A percentile compares a stretch with the other conserved stretches of the same genome.
Evolutionary conservation across 768 basidiomycete genomes (phyloP).

Genomic region (Lentinula raphanica): DNA sequence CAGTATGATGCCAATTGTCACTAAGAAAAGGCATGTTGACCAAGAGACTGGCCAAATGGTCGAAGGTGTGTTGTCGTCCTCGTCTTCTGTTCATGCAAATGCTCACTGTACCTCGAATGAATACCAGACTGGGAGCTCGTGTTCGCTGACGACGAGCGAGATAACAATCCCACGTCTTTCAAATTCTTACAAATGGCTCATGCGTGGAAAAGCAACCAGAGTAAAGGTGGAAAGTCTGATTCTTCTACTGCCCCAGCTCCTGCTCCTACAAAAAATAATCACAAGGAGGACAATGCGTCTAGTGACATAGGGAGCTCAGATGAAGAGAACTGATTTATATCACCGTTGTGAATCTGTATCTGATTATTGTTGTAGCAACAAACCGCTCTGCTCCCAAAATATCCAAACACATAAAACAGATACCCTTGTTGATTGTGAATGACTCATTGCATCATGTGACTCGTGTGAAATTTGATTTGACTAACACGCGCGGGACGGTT

Average conservation of each 20-base stretch:
- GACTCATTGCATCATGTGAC: not conserved
- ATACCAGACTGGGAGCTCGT: conserved; percentile 85
- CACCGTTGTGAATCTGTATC: not conserved
- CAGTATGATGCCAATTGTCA: conserved; percentile 89
- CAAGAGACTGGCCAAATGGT: conserved; percentile 80
- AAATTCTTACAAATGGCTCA: conserved; percentile 96
- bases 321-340: conserved; percentile 22
- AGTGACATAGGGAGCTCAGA: conserved; percentile 57
- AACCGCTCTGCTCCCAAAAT: not conserved
- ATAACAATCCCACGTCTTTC: conserved; percentile 89
- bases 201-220: conserved; percentile 70
- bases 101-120: not conserved
- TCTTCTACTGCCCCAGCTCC: conserved; percentile 27
- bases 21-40: conserved; percentile 79
- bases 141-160: conserved; percentile 94
- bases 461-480: not conserved
- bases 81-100: not conserved
- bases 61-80: conserved; percentile 54
- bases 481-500: too few relatives aligned
- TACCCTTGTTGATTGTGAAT: not conserved
- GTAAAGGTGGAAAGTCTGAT: conserved; percentile 28
- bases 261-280: not conserved
- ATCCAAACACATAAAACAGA: not conserved
- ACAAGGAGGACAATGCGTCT: conserved; percentile 29
- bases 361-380: not conserved